Evolutionary conservation across 1,139 yeast species (phyloP), one percentile per base, ranked within the genome.

Genomic region (Zhuliangozyma parablackwelliae): DNA sequence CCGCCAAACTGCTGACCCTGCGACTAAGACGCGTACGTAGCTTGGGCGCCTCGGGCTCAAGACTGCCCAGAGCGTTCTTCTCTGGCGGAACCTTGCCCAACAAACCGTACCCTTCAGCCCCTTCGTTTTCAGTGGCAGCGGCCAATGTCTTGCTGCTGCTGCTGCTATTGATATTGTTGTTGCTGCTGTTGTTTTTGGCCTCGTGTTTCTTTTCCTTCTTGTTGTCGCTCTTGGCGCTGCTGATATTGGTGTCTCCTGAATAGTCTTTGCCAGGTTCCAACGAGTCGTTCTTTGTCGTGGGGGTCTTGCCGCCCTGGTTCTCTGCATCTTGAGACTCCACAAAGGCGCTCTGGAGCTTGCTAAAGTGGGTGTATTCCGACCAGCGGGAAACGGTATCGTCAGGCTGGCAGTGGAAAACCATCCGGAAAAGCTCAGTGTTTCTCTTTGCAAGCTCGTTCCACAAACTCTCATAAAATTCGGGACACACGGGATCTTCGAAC

Each of bases 321-420:
- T 11, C 28, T 6, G 7, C 28, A 26, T 26, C 57, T 43, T 71
- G 92, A 10, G 80, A 73, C 29, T 69, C 50, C 32, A 60, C 56
- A 52, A 84, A 84, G 0, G 82, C 85, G 26, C 69, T 63, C 37
- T 67, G 69, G 49, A 83, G 57, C 38, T 73, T 75, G 34, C 77
- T 72, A 56, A 71, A 86, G 28, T 74, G 80, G 55, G 87, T 89
- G 57, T 89, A 94, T 35, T 88, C 96, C 41, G 77, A 76, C 99
- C 99, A 94, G 0, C 92, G 76, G 20, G 72, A 70, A 10, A 92
- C 97, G 11, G 76, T 70, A 55, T 92, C 88, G 58, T 94, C 98
- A 0, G 99, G 99, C 56, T 92, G 97, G 46, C 89, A 80, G 47
- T 90, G 92, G 72, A 94, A 94, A 3, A 92, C 88, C 59, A 83